These are phyloP conservation scores for Moelleriella libera DNA, from an alignment of 2,329 filamentous ascomycete genomes.

Conservation along the genomic window DNA sequence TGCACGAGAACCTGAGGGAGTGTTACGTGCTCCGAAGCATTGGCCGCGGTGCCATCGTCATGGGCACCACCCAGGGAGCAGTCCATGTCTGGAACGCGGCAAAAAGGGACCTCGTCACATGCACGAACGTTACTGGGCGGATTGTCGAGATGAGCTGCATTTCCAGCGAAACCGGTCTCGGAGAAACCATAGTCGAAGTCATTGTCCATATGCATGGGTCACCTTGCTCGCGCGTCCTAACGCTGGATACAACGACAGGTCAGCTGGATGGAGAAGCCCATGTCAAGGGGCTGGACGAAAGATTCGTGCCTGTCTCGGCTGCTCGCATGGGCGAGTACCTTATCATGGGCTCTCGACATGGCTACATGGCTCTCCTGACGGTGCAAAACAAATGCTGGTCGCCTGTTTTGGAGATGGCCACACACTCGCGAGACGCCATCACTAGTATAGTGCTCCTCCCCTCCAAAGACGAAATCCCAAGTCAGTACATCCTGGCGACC, in stretches of 20 bases:
- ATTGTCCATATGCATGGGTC: constrained; percentile 32
- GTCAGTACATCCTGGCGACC: constrained; percentile 49
- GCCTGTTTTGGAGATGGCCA: constrained; percentile 19
- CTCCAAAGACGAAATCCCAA: constrained; percentile 4
- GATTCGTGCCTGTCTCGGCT: constrained; percentile 35
- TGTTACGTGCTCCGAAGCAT: constrained; percentile 33
- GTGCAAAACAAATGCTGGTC: constrained; percentile 12
- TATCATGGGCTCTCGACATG: constrained; percentile 39
- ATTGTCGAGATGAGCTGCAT: constrained; percentile 36
- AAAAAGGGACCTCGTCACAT: constrained; percentile 10
- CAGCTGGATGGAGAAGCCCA: constrained; percentile 13
- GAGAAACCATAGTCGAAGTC: constrained; percentile 13
- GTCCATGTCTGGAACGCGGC: constrained; percentile 27
- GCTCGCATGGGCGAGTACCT: constrained; percentile 25
- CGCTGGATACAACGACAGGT: constrained; percentile 18
- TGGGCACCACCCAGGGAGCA: constrained; percentile 34
- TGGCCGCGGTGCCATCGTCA: constrained; percentile 22
- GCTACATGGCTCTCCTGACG: constrained; percentile 25
- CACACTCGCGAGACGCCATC: constrained; percentile 46
- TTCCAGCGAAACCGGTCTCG: neutral
- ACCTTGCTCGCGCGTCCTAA: constrained; percentile 27
- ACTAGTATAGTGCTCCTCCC: constrained; percentile 46
- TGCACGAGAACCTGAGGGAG: constrained; percentile 26
- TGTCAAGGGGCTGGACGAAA: constrained; percentile 26
- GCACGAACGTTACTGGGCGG: constrained; percentile 30